A percentile compares a stretch with the other conserved stretches of the same genome.
These are phyloP conservation scores for Sporobolomyces roseus DNA, from an alignment of 768 basidiomycete species.

Conservation along the genomic window DNA sequence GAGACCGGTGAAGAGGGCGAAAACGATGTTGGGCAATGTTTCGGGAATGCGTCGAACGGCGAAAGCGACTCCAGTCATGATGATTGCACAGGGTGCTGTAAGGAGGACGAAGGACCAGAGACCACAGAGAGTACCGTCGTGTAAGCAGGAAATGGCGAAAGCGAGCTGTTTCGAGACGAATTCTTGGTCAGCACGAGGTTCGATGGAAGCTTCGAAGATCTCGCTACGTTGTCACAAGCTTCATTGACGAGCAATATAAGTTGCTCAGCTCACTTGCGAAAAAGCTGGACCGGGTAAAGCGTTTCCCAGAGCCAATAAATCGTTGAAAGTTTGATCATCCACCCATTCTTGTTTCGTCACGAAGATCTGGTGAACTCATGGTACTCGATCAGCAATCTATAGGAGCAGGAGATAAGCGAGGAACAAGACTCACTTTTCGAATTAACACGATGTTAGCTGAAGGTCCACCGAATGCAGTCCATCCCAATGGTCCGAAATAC, in stretches of 20 bases:
- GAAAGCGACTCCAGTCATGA: conserved; percentile 55
- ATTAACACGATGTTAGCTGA: conserved; percentile 56
- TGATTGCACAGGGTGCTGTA: conserved; percentile 55
- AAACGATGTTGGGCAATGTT: conserved; percentile 54
- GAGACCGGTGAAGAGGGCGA: conserved; percentile 56
- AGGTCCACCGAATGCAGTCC: no score
- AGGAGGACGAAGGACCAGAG: conserved; percentile 53
- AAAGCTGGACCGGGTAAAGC: conserved; percentile 56
- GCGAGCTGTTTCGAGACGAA: conserved; percentile 50
- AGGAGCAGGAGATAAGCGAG: neutral
- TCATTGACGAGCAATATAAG: no score
- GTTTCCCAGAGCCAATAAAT: conserved; percentile 55
- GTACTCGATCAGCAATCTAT: neutral
- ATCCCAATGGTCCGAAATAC: conserved; percentile 1
- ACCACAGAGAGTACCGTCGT: conserved; percentile 53
- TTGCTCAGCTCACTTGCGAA: neutral
- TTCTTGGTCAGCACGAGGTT: neutral
- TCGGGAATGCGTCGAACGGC: conserved; percentile 54
- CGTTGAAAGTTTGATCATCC: conserved; percentile 46
- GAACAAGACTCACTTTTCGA: conserved; percentile 43
- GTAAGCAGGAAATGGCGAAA: conserved; percentile 54
- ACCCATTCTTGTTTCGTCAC: conserved; percentile 48
- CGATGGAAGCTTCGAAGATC: neutral
- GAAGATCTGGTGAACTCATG: conserved; percentile 44
- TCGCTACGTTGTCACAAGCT: no score